Evolutionary conservation across 192 early-diverging fungal species (phyloP).

Genomic region (Phycomyces nitens): DNA sequence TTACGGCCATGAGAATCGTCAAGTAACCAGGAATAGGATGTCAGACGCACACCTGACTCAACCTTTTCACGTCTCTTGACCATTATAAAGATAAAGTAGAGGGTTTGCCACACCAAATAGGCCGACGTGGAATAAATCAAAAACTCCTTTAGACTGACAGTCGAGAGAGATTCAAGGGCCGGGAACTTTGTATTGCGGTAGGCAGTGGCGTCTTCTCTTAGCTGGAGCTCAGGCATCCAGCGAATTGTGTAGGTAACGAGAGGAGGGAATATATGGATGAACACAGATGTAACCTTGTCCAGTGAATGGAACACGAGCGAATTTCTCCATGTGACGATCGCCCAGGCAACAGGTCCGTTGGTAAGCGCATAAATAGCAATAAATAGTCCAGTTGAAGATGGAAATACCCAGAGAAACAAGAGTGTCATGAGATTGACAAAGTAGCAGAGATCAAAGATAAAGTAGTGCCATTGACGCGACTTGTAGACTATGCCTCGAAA

Average conservation of each 20-base stretch:
- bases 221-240: slow-evolving; percentile 45
- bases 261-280: slow-evolving; percentile 61
- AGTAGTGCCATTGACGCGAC: slow-evolving; percentile 52
- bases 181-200: slow-evolving; percentile 38
- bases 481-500: slow-evolving; percentile 52
- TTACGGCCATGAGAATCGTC: slow-evolving; percentile 35
- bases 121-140: slow-evolving; percentile 11
- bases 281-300: slow-evolving; percentile 62
- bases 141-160: slow-evolving; percentile 9
- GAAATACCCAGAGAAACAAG: slow-evolving; percentile 49
- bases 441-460: slow-evolving; percentile 59
- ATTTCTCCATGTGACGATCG: slow-evolving; percentile 58
- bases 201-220: slow-evolving; percentile 16
- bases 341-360: slow-evolving; percentile 59
- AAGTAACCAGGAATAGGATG: slow-evolving; percentile 60
- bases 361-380: slow-evolving; percentile 42
- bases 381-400: slow-evolving; percentile 37
- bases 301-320: slow-evolving; percentile 56
- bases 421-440: slow-evolving; percentile 55
- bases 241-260: slow-evolving; percentile 52
- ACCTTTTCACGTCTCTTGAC: slow-evolving; percentile 22
- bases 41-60: slow-evolving; percentile 39
- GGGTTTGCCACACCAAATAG: slow-evolving; percentile 21
- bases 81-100: slow-evolving; percentile 31
- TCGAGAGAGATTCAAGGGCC: slow-evolving; percentile 32